Conservation (phyloP, 768 basidiomycete genomes). For the Coprinopsis marcescibilis region DNA sequence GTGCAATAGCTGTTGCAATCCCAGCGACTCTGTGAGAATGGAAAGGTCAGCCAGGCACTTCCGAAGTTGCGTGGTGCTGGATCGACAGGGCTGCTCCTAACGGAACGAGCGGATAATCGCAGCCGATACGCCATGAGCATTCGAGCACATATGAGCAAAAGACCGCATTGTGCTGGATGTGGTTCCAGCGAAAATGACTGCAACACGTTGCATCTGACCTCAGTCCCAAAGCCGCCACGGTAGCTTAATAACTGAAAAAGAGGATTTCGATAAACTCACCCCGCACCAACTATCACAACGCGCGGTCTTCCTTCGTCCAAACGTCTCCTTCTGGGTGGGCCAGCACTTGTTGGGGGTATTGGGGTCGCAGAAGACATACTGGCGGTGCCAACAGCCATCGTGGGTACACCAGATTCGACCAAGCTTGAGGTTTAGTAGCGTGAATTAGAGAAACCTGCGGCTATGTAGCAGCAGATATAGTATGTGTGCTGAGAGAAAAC, state of each 20-base stretch:
- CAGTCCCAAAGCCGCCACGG: no score
- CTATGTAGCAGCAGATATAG: slow-evolving; percentile 5
- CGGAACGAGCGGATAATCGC: no score
- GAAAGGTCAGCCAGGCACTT: background rate
- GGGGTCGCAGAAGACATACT: no score
- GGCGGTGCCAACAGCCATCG: no score
- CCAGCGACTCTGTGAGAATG: slow-evolving; percentile 33
- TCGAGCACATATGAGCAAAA: no score
- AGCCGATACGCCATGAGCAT: no score
- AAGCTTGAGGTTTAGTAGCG: background rate
- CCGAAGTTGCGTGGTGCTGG: background rate
- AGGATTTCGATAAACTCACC: slow-evolving; percentile 25
- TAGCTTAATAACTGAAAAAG: background rate
- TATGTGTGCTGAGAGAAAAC: slow-evolving; percentile 7
- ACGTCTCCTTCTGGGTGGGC: background rate
- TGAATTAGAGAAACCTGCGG: background rate
- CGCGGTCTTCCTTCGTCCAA: slow-evolving; percentile 22
- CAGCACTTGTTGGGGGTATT: no score
- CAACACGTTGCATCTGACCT: no score
- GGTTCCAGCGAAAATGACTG: no score
- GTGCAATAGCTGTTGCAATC: slow-evolving; percentile 41
- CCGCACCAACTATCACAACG: slow-evolving; percentile 46
- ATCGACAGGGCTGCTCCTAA: background rate
- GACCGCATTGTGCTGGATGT: no score
- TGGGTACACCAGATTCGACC: background rate